Evolutionary conservation across 2,329 filamentous ascomycete species (phyloP), one percentile per base, ranked within the genome.

Genomic region (Cladosporium oxysporum): DNA sequence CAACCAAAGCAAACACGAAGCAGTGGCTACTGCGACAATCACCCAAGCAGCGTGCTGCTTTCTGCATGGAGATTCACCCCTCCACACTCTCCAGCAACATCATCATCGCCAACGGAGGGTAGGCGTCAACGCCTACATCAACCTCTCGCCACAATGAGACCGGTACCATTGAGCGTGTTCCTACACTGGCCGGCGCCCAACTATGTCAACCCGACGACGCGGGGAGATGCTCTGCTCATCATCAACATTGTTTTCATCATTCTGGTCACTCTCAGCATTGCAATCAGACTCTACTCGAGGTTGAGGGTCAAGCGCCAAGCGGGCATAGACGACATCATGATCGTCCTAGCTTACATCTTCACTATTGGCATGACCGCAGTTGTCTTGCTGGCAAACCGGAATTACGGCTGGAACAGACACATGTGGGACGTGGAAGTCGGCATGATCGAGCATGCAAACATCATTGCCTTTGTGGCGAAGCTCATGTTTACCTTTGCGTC

Each of bases 381-480:
- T 11, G 79, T 82, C 28, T 72, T 82, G 1, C 70, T 82, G n/a
- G 80, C 80, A 1, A 80, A 82, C 57, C 69, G 73, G 11, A 64
- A 66, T 18, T 82, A 75, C 67, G 78, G 78, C 41, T 83, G 80
- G 80, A 71, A 80, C 58, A 73, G 78, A 55, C 80, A 83, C 69
- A 68, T 80, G 26, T 82, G 76, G 73, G 80, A 82, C 58, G 75
- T 82, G 28, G 75, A 74, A 29, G 12, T 57, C 6, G 26, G 23
- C 55, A 65, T 65, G 66, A 70, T 73, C 6, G 66, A 72, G 66
- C 64, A 64, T 31, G 73, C 76, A 4, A 70, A 71, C 41, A 79
- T 80, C 64, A 76, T 81, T 21, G 81, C 79, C 3, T 77, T 82
- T 69, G 71, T 74, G 1, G 76, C 80, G 3, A 82, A 83, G 69